Percentiles rank a stretch among this genome's conserved stretches.
phyloP scores from a whole-genome alignment of 1,284 basidiomycete genomes.

The Boletus albobrunnescens region DNA sequence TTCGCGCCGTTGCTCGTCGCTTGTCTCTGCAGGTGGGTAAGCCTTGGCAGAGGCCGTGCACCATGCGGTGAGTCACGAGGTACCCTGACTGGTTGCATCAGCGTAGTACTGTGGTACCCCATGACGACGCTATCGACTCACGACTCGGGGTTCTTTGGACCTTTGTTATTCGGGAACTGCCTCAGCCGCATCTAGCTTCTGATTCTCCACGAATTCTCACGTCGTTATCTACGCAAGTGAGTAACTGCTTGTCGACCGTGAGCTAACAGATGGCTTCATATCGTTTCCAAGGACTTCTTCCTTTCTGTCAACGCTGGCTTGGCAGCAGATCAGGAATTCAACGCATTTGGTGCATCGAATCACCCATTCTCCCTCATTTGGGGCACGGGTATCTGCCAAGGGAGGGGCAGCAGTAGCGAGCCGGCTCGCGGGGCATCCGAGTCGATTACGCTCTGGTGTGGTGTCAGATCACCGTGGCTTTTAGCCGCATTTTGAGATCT shows the following conservation, averaged over 20 bases:
- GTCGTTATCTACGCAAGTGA: slow-evolving; percentile 57
- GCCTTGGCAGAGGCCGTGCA: neutral
- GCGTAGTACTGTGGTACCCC: neutral
- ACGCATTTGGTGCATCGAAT: slow-evolving; percentile 4
- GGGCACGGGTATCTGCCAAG: slow-evolving; percentile 60
- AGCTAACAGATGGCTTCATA: neutral
- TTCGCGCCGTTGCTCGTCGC: neutral
- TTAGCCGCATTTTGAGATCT: slow-evolving; percentile 65
- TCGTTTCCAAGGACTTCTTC: slow-evolving; percentile 46
- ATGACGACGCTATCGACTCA: neutral
- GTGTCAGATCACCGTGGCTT: slow-evolving; percentile 49
- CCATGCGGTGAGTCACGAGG: neutral
- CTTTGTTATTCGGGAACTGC: slow-evolving; percentile 55
- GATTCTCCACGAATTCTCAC: slow-evolving; percentile 45
- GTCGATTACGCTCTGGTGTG: slow-evolving; percentile 1
- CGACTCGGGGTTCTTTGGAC: slow-evolving; percentile 58
- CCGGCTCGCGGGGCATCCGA: slow-evolving; percentile 9
- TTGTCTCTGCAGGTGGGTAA: neutral
- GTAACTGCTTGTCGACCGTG: slow-evolving; percentile 24
- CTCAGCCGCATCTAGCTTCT: slow-evolving; percentile 55
- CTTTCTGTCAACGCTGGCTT: slow-evolving; percentile 60
- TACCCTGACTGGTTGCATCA: neutral
- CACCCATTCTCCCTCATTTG: slow-evolving; percentile 35
- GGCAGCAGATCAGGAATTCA: slow-evolving; percentile 46
- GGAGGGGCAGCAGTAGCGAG: slow-evolving; percentile 56